Base-by-base conservation (phyloP, 805 yeast genomes). In the Yarrowia sp. region DNA sequence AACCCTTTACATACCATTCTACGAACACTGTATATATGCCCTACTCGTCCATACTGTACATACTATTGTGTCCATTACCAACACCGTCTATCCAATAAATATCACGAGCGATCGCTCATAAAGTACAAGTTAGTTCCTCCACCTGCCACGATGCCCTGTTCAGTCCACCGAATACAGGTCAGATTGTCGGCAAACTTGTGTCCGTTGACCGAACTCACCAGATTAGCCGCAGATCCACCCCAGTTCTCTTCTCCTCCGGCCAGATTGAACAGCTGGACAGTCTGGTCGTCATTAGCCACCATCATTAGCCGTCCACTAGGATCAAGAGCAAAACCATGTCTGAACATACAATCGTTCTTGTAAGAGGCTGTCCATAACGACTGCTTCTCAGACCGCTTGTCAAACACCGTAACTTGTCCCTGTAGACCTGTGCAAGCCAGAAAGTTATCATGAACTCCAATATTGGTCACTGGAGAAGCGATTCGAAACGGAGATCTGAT, bases 341-440 rank as follows among this genome's bases (percentile, higher is more conserved):
- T 45, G 15, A 69, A 19, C 4, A 58, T 46, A 22, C 42, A 50
- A 5, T 43, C 46, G 41, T 70, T 71, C n/a, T 49, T 43, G 59
- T 70, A 70, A 3, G 65, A 40, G 3, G 59, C 67, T 14, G 40
- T 66, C 46, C 50, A 63, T 12, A 64, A 42, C 14, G 55, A 15
- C 49, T 35, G 41, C 11, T 45, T 49, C 16, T 26, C 59, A 12
- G 7, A 42, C 15, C 72, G 63, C 3, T 64, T 22, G 55, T 70
- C 71, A 64, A 69, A 71, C 15, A 70, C 49, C 15, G 70, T 40
- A 15, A 74, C 70, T 7, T 71, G 65, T 40, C 73, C 73, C 14
- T 69, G 71, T 5, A 74, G 68, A 0, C 77, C 77, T 40, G 73
- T 70, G 32, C 70, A 70, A 11, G 73, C 46, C 36, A 74, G 43